phyloP scores from a whole-genome alignment of 805 yeast species.

The Saturnispora silvae region DNA sequence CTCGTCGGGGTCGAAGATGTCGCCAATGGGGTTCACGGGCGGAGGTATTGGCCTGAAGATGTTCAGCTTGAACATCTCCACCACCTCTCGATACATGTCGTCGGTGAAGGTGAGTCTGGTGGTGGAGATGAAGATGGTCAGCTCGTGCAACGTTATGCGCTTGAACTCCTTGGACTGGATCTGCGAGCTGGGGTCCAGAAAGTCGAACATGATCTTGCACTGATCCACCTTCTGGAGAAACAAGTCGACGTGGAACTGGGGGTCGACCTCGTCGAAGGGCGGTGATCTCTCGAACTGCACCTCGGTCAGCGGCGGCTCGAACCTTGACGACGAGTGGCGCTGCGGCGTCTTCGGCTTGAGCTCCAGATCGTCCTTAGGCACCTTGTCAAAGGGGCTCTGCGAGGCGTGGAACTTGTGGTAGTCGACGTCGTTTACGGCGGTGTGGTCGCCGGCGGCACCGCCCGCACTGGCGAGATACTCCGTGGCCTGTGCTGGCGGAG shows the following conservation, averaged over 20 bases:
- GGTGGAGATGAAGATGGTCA: conserved; percentile 76
- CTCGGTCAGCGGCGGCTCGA: conserved; percentile 64
- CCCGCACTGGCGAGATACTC: no score
- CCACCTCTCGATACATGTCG: conserved; percentile 81
- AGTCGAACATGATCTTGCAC: conserved; percentile 90
- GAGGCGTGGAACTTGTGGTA: conserved; percentile 23
- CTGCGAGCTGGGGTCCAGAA: conserved; percentile 85
- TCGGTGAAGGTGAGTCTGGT: conserved; percentile 81
- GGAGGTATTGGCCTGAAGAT: conserved; percentile 96
- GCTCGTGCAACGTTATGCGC: conserved; percentile 75
- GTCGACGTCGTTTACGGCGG: conserved; percentile 20
- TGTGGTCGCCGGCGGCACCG: no score
- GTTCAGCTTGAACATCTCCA: conserved; percentile 80
- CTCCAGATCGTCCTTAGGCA: conserved; percentile 63
- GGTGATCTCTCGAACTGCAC: conserved; percentile 69
- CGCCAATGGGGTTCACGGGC: conserved; percentile 95
- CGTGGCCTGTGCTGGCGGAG: no score
- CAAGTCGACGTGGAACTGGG: conserved; percentile 67
- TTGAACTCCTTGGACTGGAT: conserved; percentile 89
- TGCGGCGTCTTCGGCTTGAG: conserved; percentile 63
- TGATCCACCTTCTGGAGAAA: conserved; percentile 87
- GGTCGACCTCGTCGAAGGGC: conserved; percentile 70
- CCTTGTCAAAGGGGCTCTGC: conserved; percentile 24
- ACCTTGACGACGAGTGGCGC: conserved; percentile 85
- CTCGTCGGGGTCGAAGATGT: conserved; percentile 94